These are phyloP conservation scores for Cardamine chenopodiifolia DNA, from an alignment of 345 rosid species.

Conservation along the genomic window DNA sequence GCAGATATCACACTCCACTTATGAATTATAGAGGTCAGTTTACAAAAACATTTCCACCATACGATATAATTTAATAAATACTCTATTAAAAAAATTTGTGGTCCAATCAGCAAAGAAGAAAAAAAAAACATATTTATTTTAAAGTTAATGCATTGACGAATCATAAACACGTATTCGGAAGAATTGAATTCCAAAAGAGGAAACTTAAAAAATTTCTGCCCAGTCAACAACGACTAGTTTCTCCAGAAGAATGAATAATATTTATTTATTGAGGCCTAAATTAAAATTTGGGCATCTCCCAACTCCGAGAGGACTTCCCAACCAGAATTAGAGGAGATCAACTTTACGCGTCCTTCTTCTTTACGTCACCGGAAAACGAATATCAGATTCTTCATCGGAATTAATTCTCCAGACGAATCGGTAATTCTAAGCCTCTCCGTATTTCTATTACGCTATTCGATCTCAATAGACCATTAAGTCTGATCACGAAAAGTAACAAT, in stretches of 20 bases:
- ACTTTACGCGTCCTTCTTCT: conserved; percentile 29
- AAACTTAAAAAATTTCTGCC: not conserved
- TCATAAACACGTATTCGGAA: not conserved
- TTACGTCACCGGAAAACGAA: conserved; percentile 11
- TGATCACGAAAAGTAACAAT: not conserved
- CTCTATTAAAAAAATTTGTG: not conserved
- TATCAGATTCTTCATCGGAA: not conserved
- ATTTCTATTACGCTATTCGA: not conserved
- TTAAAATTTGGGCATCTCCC: conserved; percentile 6
- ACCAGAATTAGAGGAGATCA: conserved; percentile 27
- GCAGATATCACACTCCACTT: not conserved
- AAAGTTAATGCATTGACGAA: not conserved
- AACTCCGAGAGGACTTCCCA: not conserved
- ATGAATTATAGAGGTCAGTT: too few relatives aligned
- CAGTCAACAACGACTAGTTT: not conserved
- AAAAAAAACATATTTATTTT: not conserved
- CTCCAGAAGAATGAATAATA: not conserved
- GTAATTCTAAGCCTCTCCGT: conserved; percentile 12
- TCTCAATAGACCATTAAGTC: not conserved
- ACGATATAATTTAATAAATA: not conserved
- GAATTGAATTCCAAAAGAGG: not conserved
- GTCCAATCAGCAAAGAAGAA: not conserved
- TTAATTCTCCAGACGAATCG: not conserved
- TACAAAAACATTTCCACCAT: too few relatives aligned
- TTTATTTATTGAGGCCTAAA: conserved; percentile 11